Percentiles rank a stretch among this genome's conserved stretches.
These are phyloP conservation scores for Zygoascus sp. DNA, from an alignment of 1,139 yeast genomes.

Conservation along the genomic window DNA sequence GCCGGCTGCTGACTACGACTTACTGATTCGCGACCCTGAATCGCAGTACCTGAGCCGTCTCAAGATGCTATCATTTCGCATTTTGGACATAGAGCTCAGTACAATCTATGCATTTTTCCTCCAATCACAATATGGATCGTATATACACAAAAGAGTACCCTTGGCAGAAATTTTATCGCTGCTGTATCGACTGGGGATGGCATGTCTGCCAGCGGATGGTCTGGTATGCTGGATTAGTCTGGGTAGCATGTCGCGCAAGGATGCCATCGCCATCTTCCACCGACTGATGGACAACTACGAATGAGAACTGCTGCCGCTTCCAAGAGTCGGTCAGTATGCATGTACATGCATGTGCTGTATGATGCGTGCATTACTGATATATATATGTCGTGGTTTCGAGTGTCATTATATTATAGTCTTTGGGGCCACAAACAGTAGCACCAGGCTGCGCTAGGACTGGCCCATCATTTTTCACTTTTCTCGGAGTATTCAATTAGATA, in stretches of 20 bases:
- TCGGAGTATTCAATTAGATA: conserved; percentile 45
- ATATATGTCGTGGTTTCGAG: not conserved
- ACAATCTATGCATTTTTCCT: not conserved
- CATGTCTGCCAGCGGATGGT: not conserved
- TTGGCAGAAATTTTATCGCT: not conserved
- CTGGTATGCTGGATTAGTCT: not conserved
- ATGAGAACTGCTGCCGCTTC: no score
- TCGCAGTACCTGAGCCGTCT: no score
- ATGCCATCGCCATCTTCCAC: not conserved
- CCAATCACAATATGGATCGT: not conserved
- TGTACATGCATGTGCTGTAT: no score
- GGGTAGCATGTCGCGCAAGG: not conserved
- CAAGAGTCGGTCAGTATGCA: no score
- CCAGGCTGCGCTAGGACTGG: no score
- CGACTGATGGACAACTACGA: not conserved
- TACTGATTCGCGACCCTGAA: no score
- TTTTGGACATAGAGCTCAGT: not conserved
- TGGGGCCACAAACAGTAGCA: no score
- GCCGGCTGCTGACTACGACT: no score
- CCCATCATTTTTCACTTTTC: conserved; percentile 4
- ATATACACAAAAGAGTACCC: not conserved
- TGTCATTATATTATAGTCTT: no score
- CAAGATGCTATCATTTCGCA: not conserved
- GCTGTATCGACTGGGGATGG: not conserved
- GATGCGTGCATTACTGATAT: not conserved